Evolutionary conservation across 1,284 basidiomycete species (phyloP).

Genomic region (Leccinum subfulvum): DNA sequence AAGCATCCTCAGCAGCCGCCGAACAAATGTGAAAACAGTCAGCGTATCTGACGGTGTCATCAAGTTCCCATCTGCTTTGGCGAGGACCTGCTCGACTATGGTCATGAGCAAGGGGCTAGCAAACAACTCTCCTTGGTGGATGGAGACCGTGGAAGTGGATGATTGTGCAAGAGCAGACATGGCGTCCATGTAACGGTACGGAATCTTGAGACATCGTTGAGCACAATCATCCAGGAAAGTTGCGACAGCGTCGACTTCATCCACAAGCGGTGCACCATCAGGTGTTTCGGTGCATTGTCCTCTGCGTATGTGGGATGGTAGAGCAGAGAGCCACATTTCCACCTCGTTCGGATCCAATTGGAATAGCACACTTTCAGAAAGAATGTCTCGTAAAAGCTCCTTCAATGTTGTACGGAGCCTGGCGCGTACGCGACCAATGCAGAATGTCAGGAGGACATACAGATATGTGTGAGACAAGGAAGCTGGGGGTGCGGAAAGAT

Average conservation of each 20-base stretch:
- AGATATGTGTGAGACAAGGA: slow-evolving; percentile 55
- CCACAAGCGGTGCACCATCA: slow-evolving; percentile 53
- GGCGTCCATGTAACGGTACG: slow-evolving; percentile 86
- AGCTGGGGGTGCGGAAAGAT: slow-evolving; percentile 26
- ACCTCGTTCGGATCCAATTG: slow-evolving; percentile 78
- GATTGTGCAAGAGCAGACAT: slow-evolving; percentile 22
- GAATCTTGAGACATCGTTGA: slow-evolving; percentile 80
- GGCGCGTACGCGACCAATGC: slow-evolving; percentile 46
- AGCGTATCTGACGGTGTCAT: slow-evolving; percentile 61
- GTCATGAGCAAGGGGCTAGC: slow-evolving; percentile 77
- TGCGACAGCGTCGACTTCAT: slow-evolving; percentile 62
- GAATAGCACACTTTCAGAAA: slow-evolving; percentile 76
- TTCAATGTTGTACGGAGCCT: slow-evolving; percentile 54
- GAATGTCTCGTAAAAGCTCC: slow-evolving; percentile 57
- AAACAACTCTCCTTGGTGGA: slow-evolving; percentile 25
- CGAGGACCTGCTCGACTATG: slow-evolving; percentile 71
- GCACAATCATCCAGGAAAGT: slow-evolving; percentile 85
- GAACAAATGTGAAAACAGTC: slow-evolving; percentile 59
- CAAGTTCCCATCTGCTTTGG: slow-evolving; percentile 55
- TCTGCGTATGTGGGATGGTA: slow-evolving; percentile 42
- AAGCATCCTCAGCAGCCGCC: slow-evolving; percentile 59
- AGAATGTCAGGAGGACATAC: slow-evolving; percentile 68
- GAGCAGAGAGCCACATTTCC: slow-evolving; percentile 69
- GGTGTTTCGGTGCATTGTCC: slow-evolving; percentile 40
- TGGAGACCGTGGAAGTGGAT: slow-evolving; percentile 1